phyloP scores from a whole-genome alignment of 2,329 filamentous ascomycete genomes.

The Ophiostoma perfectum region DNA sequence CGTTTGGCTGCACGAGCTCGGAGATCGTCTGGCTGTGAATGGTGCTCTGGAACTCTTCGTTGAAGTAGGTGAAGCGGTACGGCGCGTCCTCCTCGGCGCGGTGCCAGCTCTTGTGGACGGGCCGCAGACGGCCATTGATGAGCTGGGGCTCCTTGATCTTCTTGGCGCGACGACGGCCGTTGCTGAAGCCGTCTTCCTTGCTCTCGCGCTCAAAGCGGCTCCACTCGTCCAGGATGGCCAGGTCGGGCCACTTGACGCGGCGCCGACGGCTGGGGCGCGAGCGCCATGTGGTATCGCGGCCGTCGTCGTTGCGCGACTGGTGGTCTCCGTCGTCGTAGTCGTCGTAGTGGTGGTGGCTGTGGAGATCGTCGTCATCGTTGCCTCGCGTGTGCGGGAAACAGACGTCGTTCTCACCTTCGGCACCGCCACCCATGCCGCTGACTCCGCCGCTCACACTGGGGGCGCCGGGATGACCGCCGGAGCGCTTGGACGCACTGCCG shows the following conservation, averaged over 20 bases:
- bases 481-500: not conserved
- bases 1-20: constrained; percentile 79
- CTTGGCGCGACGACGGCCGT: constrained; percentile 61
- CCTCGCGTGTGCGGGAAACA: constrained; percentile 79
- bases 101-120: constrained; percentile 74
- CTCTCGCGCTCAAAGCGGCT: constrained; percentile 84
- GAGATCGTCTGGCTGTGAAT: constrained; percentile 95
- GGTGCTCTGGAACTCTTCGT: constrained; percentile 91
- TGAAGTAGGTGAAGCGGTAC: constrained; percentile 97
- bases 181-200: constrained; percentile 59
- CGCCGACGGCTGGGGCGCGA: constrained; percentile 43
- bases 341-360: constrained; percentile 24
- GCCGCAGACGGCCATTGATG: constrained; percentile 80
- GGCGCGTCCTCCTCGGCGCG: constrained; percentile 82
- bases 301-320: constrained; percentile 19
- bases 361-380: constrained; percentile 62
- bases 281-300: constrained; percentile 13
- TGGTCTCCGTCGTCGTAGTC: constrained; percentile 20
- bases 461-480: not conserved
- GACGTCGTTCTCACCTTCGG: constrained; percentile 67
- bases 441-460: not conserved
- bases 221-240: constrained; percentile 82
- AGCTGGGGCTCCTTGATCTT: constrained; percentile 91
- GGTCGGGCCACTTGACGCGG: constrained; percentile 76
- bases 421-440: constrained; percentile 26